Evolutionary conservation across 73 alveolate species (phyloP), one percentile per base, ranked within the genome.

Genomic region (Effrenium voratum): DNA sequence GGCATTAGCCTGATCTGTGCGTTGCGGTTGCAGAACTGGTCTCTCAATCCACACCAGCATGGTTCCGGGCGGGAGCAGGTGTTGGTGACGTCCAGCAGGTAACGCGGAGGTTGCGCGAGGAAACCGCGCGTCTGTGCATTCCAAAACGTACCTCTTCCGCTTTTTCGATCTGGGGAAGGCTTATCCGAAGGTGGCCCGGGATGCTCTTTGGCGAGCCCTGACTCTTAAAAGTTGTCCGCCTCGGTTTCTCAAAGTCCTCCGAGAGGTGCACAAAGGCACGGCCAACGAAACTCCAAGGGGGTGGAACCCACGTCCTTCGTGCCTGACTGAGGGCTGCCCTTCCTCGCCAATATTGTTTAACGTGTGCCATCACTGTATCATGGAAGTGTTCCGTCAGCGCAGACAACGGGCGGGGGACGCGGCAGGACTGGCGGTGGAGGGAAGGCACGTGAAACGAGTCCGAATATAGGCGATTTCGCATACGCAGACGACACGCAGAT

Each of bases 401-500:
- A 60, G 83, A 34, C 2, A 46, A 8, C 52, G 83, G n/a, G 47
- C 41, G 5, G 94, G 66, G n/a, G 60, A 0, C 0, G 83, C 5
- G 6, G 1, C 32, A 13, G 77, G 55, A 41, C 38, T 80, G 44
- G 44, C 8, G n/a, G 59, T 5, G n/a, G 77, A 52, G 43, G 63
- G 63, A 15, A 16, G 70, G 24, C 22, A 60, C 38, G 12, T 43
- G 1, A n/a, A 38, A 12, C 63, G 15, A 2, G 5, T 3, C 40
- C 3, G 10, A 0, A 2, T n/a, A n/a, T 86, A 19, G 94, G 94
- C 36, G 94, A 86, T 32, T 5, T 86, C 24, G 82, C 80, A 0
- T 86, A 45, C 36, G 94, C 94, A 41, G 94, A 86, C 12, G 94
- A 86, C 36, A 40, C 83, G 84, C 84, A 22, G 0, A 59, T 63